These are phyloP conservation scores for Catharanthus roseus DNA, from an alignment of 257 asterid species.

Conservation along the genomic window DNA sequence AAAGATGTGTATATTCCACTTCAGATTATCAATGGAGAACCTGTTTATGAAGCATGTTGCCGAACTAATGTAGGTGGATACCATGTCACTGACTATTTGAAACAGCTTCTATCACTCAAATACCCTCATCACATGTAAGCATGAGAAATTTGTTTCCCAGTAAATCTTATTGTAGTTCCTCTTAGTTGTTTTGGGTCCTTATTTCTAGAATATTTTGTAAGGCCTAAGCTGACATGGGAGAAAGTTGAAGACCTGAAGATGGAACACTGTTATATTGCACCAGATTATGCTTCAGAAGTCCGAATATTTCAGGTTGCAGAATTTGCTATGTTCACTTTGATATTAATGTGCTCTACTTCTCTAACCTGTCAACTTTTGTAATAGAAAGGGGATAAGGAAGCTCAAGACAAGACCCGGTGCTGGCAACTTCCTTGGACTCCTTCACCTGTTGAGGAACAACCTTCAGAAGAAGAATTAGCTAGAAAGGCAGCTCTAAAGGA, in stretches of 20 bases:
- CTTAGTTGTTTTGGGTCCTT: slow-evolving; percentile 20
- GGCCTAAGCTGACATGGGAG: slow-evolving; percentile 93
- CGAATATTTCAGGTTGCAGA: slow-evolving; percentile 66
- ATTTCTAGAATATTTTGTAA: slow-evolving; percentile 30
- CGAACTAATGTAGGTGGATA: slow-evolving; percentile 97
- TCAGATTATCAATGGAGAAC: slow-evolving; percentile 93
- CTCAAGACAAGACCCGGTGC: slow-evolving; percentile 73
- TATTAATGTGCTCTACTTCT: slow-evolving; percentile 17
- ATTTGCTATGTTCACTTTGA: slow-evolving; percentile 9
- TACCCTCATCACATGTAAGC: slow-evolving; percentile 95
- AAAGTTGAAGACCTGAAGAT: slow-evolving; percentile 95
- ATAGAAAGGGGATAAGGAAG: slow-evolving; percentile 78
- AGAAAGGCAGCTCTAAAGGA: slow-evolving; percentile 95
- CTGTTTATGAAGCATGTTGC: slow-evolving; percentile 86
- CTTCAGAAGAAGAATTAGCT: slow-evolving; percentile 97
- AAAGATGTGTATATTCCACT: slow-evolving; percentile 8
- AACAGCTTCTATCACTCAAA: slow-evolving; percentile 97
- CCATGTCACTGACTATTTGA: slow-evolving; percentile 85
- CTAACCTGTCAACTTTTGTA: slow-evolving; percentile 12
- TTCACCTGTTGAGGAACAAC: slow-evolving; percentile 72
- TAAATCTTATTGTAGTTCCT: slow-evolving; percentile 9
- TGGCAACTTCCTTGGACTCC: slow-evolving; percentile 99
- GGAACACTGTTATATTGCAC: slow-evolving; percentile 89
- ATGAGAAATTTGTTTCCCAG: slow-evolving; percentile 13
- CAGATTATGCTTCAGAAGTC: slow-evolving; percentile 74